Percentiles rank a stretch among this genome's conserved stretches.
Evolutionary conservation across 192 early-diverging fungal genomes (phyloP).

Genomic region (Coemansia sp.): DNA sequence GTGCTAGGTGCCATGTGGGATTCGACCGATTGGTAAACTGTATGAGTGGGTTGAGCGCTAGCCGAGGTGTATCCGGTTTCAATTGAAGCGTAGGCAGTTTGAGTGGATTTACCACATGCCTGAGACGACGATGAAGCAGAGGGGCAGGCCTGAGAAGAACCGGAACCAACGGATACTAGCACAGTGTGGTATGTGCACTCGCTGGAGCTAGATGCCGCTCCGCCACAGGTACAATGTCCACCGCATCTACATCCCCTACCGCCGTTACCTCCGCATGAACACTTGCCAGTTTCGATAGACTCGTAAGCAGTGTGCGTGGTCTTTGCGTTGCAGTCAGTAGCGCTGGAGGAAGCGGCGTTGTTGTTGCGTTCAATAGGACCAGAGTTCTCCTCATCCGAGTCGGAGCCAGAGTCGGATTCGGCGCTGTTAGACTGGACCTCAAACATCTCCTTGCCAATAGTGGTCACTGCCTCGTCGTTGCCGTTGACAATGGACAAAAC

Average conservation of each 20-base stretch:
- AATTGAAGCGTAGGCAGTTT: conserved; percentile 2
- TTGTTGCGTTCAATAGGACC: conserved; percentile 8
- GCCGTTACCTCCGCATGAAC: conserved; percentile 13
- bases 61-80: conserved; percentile 8
- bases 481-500: conserved; percentile 28
- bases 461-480: conserved; percentile 19
- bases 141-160: too few species aligned
- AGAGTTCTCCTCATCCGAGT: conserved; percentile 10
- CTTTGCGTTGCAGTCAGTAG: neutral
- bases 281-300: conserved; percentile 22
- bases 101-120: neutral
- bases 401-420: conserved; percentile 1
- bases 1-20: neutral
- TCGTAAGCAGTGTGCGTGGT: conserved; percentile 16
- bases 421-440: conserved; percentile 4
- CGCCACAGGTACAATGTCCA: conserved; percentile 21
- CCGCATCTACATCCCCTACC: conserved; percentile 25
- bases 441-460: conserved; percentile 40
- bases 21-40: conserved; percentile 17
- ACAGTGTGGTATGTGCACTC: conserved; percentile 33
- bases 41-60: conserved; percentile 6
- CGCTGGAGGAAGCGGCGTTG: neutral
- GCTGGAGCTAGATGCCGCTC: neutral
- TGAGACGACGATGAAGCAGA: neutral
- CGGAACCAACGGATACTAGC: conserved; percentile 17